Base-by-base conservation (phyloP, 371 early-diverging fungal species). In the Amoeboaphelidium protococcarum region DNA sequence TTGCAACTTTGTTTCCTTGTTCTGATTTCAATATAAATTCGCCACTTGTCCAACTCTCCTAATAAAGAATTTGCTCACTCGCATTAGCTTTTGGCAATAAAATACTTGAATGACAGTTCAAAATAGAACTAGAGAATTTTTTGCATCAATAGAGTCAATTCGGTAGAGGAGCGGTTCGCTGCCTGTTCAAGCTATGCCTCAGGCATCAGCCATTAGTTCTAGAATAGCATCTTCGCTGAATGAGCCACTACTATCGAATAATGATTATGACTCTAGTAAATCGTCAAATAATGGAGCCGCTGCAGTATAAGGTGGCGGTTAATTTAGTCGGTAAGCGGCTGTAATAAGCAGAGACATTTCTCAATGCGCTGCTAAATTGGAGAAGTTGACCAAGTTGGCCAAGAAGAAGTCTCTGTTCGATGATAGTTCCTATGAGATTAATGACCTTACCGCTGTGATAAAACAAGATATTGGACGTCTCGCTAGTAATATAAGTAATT, bases 391-490 rank as follows among this genome's bases (percentile, higher is more conserved):
- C 12, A 68, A 60, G 58, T 51, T 78, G 60, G 78, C 76, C 26
- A 78, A 75, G 51, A 65, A 74, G 50, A 72, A 71, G 57, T 72
- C 76, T 1, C 48, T 76, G 31, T 78, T 78, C 52, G 78, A 78
- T 47, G 78, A 78, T 52, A 67, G 69, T 45, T 76, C 78, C 2
- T 68, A 72, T 1, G 78, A 78, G 52, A 76, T 78, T 51, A 68
- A 68, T 42, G 77, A 42, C 13, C 21, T 42, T 4, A 42, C 42
- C 22, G 10, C 20, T 22, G 4, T 21, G 13, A 22, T 42, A 4
- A 42, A 42, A 42, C 12, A 19, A 42, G 42, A 42, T 22, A 42
- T 42, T 12, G 20, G n/a, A 12, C 13, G 20, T 4, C 4, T 42
- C 6, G 10, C 42, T 16, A 19, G 20, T 16, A 19, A 42, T 42